A percentile compares a stretch with the other conserved stretches of the same genome.
Evolutionary conservation across 2,329 filamentous ascomycete genomes (phyloP).

Genomic region (Albifimbria verrucaria): DNA sequence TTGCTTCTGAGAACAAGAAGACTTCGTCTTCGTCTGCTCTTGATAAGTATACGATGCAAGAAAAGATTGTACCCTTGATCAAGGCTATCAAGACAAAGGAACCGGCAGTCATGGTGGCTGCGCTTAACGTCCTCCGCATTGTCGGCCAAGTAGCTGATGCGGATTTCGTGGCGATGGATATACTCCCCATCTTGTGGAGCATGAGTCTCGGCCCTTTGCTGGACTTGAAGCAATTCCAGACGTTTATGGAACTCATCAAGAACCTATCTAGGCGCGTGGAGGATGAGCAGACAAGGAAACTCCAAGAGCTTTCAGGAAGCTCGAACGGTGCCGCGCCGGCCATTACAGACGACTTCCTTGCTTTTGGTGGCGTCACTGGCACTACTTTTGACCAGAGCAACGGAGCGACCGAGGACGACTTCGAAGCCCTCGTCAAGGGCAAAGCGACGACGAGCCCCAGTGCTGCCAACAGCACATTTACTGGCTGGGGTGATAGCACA

Average conservation of each 20-base stretch:
- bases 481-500: slow-evolving; percentile 47
- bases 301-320: slow-evolving; percentile 74
- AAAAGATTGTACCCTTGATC: slow-evolving; percentile 89
- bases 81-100: slow-evolving; percentile 97
- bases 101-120: slow-evolving; percentile 94
- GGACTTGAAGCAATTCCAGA: slow-evolving; percentile 81
- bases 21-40: slow-evolving; percentile 71
- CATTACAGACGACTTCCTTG: slow-evolving; percentile 64
- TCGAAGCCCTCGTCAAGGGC: slow-evolving; percentile 86
- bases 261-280: slow-evolving; percentile 76
- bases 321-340: slow-evolving; percentile 46
- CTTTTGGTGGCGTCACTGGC: slow-evolving; percentile 65
- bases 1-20: slow-evolving; percentile 58
- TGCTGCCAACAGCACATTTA: slow-evolving; percentile 38
- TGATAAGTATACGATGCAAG: slow-evolving; percentile 97
- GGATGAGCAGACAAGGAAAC: slow-evolving; percentile 80
- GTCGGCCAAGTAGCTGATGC: slow-evolving; percentile 79
- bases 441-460: slow-evolving; percentile 26
- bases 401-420: slow-evolving; percentile 66
- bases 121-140: slow-evolving; percentile 78
- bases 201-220: slow-evolving; percentile 90
- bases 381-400: slow-evolving; percentile 51
- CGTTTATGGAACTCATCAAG: slow-evolving; percentile 88
- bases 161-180: slow-evolving; percentile 89
- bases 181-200: slow-evolving; percentile 84